These are phyloP conservation scores for Neurospora hispaniola DNA, from an alignment of 495 filamentous ascomycete genomes.

Conservation along the genomic window DNA sequence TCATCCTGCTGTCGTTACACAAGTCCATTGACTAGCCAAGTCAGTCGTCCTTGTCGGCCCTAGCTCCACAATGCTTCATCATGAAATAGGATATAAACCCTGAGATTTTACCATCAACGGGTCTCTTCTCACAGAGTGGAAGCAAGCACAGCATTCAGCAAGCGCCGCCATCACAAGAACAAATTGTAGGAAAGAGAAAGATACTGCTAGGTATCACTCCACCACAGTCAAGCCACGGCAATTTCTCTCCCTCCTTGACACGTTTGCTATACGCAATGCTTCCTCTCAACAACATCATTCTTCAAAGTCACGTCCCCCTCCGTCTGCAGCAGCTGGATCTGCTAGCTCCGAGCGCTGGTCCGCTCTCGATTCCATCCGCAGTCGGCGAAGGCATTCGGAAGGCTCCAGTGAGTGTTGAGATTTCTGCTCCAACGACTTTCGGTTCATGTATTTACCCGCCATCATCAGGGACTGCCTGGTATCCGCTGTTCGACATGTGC, in stretches of 20 bases:
- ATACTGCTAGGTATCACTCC: background rate
- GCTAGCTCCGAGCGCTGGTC: background rate
- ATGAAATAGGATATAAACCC: background rate
- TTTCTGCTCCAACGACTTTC: too few relatives aligned
- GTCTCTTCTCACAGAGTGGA: background rate
- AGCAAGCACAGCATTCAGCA: background rate
- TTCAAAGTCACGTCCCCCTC: background rate
- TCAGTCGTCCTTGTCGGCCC: background rate
- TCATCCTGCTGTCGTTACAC: background rate
- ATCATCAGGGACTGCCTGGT: slow-evolving; percentile 14
- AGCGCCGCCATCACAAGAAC: background rate
- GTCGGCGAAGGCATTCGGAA: background rate
- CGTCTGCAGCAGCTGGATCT: background rate
- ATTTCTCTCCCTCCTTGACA: background rate
- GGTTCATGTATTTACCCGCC: background rate
- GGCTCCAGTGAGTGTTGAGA: slow-evolving; percentile 1
- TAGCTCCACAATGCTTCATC: background rate
- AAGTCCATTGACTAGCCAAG: background rate
- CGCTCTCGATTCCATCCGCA: background rate
- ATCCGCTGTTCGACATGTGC: slow-evolving; percentile 22
- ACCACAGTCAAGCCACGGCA: background rate
- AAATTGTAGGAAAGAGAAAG: background rate
- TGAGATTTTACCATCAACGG: background rate
- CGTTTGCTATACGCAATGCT: background rate
- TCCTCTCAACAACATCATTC: background rate